Base-by-base conservation (phyloP, 2,329 filamentous ascomycete genomes). In the Juglanconis sp. region DNA sequence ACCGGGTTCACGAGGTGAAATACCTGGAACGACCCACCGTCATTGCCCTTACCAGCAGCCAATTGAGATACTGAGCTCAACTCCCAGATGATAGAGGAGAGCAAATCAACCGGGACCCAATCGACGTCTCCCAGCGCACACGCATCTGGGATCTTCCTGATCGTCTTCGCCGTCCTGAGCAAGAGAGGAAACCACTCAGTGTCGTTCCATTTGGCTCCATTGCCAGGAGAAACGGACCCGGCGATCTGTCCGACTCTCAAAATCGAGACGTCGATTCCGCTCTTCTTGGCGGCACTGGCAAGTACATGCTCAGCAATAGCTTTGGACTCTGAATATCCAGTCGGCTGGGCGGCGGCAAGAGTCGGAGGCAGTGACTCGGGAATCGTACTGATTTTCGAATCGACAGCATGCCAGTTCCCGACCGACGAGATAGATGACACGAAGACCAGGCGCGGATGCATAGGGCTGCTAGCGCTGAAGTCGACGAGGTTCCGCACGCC, bases 161-260 rank as follows among this genome's bases (percentile, higher is more conserved):
- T 56, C 4, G 47, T 35, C 32, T 62, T 62, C 6, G 55, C 62
- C 1, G 58, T 67, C 44, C 49, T 63, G 40, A 67, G 30, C 42
- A 68, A 57, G 5, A 62, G 50, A 5, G 65, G 67, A 9, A 68
- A 60, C 66, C 67, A 68, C 31, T 68, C 66, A 1, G 58, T 51
- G 30, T 52, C n/a, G 46, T 59, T 64, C 67, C 67, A 68, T n/a
- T 34, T 38, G 6, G 52, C 65, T 1, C 56, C 38, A 10, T 64
- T 60, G 1, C 13, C 46, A 2, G 42, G 34, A 8, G n/a, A 30
- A 13, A 42, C 35, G 11, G 66, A 64, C 0, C 67, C 66, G 1
- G 65, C 64, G 15, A 68, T 62, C 49, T 68, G 67, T 5, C 66
- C 67, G 5, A 68, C 59, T 17, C 67, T 49, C 8, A 65, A 44